A percentile compares a stretch with the other conserved stretches of the same genome.
These are phyloP conservation scores for Thermochaetoides thermophila DNA, from an alignment of 495 filamentous ascomycete genomes.

Conservation along the genomic window DNA sequence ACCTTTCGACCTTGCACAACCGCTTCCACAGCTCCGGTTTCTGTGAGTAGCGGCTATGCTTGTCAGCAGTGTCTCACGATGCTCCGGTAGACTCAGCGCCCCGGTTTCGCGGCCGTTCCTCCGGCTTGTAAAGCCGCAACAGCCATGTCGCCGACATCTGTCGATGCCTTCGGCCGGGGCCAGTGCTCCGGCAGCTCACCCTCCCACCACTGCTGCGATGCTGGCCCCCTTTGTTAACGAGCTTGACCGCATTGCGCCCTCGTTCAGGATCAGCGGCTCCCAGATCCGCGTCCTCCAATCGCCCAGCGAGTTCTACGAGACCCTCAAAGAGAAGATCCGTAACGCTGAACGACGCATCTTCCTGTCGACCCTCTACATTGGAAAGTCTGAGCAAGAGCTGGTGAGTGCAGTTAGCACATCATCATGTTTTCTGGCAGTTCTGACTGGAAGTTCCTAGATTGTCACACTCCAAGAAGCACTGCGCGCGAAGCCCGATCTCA, in stretches of 20 bases:
- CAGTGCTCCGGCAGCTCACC: slow-evolving; percentile 7
- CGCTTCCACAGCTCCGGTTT: not conserved
- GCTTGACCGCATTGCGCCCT: slow-evolving; percentile 75
- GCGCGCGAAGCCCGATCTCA: slow-evolving; percentile 53
- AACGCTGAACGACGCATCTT: slow-evolving; percentile 69
- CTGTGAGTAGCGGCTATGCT: slow-evolving; percentile 18
- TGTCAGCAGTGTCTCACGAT: slow-evolving; percentile 19
- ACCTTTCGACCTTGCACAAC: slow-evolving; percentile 4
- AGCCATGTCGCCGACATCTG: slow-evolving; percentile 30
- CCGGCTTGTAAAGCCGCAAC: slow-evolving; percentile 18
- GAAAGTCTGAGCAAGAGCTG: slow-evolving; percentile 83
- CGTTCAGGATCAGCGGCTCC: slow-evolving; percentile 73
- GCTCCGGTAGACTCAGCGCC: slow-evolving; percentile 16
- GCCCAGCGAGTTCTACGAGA: slow-evolving; percentile 74
- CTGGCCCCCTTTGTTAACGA: slow-evolving; percentile 60
- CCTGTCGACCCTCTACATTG: slow-evolving; percentile 89
- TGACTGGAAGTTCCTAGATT: no score
- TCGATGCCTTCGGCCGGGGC: slow-evolving; percentile 24
- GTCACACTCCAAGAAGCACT: slow-evolving; percentile 64
- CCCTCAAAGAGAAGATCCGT: slow-evolving; percentile 74
- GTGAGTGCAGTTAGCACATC: slow-evolving; percentile 23
- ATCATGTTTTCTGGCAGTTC: slow-evolving; percentile 8
- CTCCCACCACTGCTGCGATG: slow-evolving; percentile 22
- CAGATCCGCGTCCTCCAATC: slow-evolving; percentile 65
- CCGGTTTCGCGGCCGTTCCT: slow-evolving; percentile 12